phyloP scores from a whole-genome alignment of 495 filamentous ascomycete species.

The Aspergillus sparsus region DNA sequence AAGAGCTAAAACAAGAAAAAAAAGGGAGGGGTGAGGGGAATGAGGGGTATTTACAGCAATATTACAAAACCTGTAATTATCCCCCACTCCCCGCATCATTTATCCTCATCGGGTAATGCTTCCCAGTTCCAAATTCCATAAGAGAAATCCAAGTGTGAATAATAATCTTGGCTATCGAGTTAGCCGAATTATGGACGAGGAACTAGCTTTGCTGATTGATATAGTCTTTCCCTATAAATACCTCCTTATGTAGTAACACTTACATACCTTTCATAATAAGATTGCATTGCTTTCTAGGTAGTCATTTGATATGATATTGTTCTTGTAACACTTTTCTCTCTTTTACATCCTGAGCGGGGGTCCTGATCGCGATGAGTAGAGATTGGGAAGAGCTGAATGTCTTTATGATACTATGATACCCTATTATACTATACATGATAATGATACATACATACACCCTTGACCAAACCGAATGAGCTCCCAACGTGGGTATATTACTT shows the following conservation, averaged over 20 bases:
- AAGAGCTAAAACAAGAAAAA: conserved; percentile 15
- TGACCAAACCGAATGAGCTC: neutral
- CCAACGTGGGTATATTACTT: conserved; percentile 5
- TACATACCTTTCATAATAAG: too few relatives aligned
- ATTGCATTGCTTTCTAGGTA: too few relatives aligned
- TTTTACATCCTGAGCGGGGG: too few relatives aligned
- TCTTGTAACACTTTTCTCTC: too few relatives aligned
- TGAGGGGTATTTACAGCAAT: conserved; percentile 21
- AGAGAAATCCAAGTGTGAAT: too few relatives aligned
- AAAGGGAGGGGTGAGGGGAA: conserved; percentile 24
- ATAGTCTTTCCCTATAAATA: too few relatives aligned
- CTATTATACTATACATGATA: conserved; percentile 22
- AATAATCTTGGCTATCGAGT: too few relatives aligned
- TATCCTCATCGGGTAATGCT: conserved; percentile 15
- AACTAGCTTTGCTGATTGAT: too few relatives aligned
- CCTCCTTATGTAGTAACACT: too few relatives aligned
- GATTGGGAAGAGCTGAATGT: conserved; percentile 1
- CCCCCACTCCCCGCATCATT: conserved; percentile 16
- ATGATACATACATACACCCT: conserved; percentile 7
- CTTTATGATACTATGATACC: conserved; percentile 13
- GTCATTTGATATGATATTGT: too few relatives aligned
- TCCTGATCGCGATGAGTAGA: too few relatives aligned
- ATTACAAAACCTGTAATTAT: neutral
- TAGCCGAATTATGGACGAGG: too few relatives aligned
- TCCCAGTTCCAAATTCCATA: neutral